Conservation (phyloP, 176 grass and related monocot genomes). For the Canna indica region DNA sequence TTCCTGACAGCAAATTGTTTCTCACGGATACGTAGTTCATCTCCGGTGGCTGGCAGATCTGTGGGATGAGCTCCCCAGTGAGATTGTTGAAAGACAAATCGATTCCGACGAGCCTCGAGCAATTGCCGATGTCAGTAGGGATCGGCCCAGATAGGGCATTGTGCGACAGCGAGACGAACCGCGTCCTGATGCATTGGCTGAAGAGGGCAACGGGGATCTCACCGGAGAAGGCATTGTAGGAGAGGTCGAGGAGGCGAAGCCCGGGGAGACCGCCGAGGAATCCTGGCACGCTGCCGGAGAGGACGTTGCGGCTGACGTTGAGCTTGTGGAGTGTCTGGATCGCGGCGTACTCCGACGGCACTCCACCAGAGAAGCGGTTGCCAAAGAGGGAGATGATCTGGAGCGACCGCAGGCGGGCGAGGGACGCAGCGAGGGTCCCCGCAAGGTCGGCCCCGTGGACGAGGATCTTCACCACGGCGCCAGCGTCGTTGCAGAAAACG, state of each 20-base stretch:
- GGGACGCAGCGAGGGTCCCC: constrained; percentile 41
- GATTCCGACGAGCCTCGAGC: constrained; percentile 62
- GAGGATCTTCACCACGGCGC: constrained; percentile 52
- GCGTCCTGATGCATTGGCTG: constrained; percentile 59
- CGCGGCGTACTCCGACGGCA: constrained; percentile 28
- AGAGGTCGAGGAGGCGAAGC: constrained; percentile 91
- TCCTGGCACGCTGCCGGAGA: constrained; percentile 47
- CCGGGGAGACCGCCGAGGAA: constrained; percentile 47
- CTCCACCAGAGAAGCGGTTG: constrained; percentile 44
- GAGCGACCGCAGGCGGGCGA: constrained; percentile 42
- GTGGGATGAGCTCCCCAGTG: constrained; percentile 50
- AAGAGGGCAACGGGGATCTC: constrained; percentile 64
- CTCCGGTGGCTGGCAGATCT: constrained; percentile 54
- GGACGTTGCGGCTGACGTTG: constrained; percentile 81
- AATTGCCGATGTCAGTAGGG: constrained; percentile 45
- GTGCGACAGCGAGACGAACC: constrained; percentile 81
- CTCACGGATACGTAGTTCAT: constrained; percentile 79
- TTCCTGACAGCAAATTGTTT: constrained; percentile 53
- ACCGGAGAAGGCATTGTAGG: constrained; percentile 71
- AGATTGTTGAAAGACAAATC: constrained; percentile 96
- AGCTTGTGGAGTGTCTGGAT: constrained; percentile 73
- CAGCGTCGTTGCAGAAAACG: constrained; percentile 42
- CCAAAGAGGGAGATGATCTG: constrained; percentile 78
- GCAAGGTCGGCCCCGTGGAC: constrained; percentile 36
- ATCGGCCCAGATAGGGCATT: constrained; percentile 55